A percentile compares a stretch with the other conserved stretches of the same genome.
These are phyloP conservation scores for Phaffomyces opuntiae DNA, from an alignment of 805 yeast genomes.

Conservation along the genomic window DNA sequence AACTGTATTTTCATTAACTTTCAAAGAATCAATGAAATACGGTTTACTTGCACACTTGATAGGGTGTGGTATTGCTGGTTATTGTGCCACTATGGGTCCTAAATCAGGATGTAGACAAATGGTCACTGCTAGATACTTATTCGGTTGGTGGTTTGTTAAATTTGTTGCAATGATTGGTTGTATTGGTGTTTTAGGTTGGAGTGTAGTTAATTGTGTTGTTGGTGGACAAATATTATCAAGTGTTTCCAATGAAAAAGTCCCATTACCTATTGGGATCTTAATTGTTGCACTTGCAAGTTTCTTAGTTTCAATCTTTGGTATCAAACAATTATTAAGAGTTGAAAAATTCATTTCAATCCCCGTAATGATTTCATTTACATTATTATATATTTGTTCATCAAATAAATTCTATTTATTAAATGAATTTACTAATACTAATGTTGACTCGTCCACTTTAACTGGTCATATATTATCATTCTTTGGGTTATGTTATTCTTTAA, in stretches of 20 bases:
- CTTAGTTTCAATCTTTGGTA: slow-evolving; percentile 70
- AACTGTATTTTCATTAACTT: slow-evolving; percentile 59
- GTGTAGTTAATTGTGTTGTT: slow-evolving; percentile 82
- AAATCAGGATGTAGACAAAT: slow-evolving; percentile 85
- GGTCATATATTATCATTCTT: slow-evolving; percentile 75
- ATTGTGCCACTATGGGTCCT: slow-evolving; percentile 84
- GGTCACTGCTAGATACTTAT: slow-evolving; percentile 73
- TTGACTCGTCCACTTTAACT: slow-evolving; percentile 33
- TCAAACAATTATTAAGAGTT: slow-evolving; percentile 58
- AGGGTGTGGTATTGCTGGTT: slow-evolving; percentile 76
- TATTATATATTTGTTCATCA: slow-evolving; percentile 59
- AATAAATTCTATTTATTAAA: slow-evolving; percentile 32
- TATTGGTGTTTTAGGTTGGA: slow-evolving; percentile 84
- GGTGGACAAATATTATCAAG: slow-evolving; percentile 79
- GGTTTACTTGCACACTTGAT: slow-evolving; percentile 58
- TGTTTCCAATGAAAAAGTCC: slow-evolving; percentile 57
- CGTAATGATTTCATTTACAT: slow-evolving; percentile 55
- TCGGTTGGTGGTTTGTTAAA: slow-evolving; percentile 83
- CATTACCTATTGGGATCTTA: slow-evolving; percentile 67
- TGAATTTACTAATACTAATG: slow-evolving; percentile 27
- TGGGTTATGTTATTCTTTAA: slow-evolving; percentile 66
- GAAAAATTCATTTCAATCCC: slow-evolving; percentile 67
- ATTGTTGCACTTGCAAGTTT: slow-evolving; percentile 61
- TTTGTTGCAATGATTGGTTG: slow-evolving; percentile 65
- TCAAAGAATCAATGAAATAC: slow-evolving; percentile 51